Base-by-base conservation (phyloP, 208 protist species). In the Leishmania turanica region DNA sequence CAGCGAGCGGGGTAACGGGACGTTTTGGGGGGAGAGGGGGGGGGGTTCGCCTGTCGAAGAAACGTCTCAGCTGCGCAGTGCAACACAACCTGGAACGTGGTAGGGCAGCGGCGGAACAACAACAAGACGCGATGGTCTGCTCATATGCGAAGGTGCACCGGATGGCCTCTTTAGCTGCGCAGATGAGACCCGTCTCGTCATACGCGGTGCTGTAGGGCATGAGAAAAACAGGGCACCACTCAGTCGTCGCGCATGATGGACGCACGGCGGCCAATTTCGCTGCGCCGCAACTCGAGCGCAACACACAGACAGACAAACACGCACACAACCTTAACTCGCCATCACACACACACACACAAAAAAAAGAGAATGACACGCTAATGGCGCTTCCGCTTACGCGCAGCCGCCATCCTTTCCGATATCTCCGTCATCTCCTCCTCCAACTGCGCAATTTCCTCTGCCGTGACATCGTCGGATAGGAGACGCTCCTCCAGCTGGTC, bases 401-500 rank as follows among this genome's bases (percentile, higher is more conserved):
- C 62, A 7, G 82, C 66, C n/a, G 64, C 76, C 78, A 88, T 84
- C 70, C 86, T 87, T 37, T 75, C 84, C 15, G 89, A 87, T 42
- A 97, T 81, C 53, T 95, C 91, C 60, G 89, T 90, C 82, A 97
- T 93, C 82, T 96, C 89, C 72, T 94, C 87, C 77, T 95, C 91
- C 31, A 97, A 79, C 42, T 85, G 87, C 40, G 85, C 75, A 5
- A 97, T 89, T 79, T 97, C 91, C 69, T 96, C 93, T 3, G 89
- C 85, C 11, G 95, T 95, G 37, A 91, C 78, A 75, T 97, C 91
- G n/a, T 88, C 89, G 2, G 93, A 83, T 37, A 87, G 70, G 64
- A 97, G 89, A 15, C 90, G 90, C 65, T 87, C 87, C 80, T 96
- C 89, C 45, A 97, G 79, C 75, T 91, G 86, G 71, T 91, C 88